Evolutionary conservation across 441 rosid genomes (phyloP).

Genomic region (Capsella rubella): DNA sequence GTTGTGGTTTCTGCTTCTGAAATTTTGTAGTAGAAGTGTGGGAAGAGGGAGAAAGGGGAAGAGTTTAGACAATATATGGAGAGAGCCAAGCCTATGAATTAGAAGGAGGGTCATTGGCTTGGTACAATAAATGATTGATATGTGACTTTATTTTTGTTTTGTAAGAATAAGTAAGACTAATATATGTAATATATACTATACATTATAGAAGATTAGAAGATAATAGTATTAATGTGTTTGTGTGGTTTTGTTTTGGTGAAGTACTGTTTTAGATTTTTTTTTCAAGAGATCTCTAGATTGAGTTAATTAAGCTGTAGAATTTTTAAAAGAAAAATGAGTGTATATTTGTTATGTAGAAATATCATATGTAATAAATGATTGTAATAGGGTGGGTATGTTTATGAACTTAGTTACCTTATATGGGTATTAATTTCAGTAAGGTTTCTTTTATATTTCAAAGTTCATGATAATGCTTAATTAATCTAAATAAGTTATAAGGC

Average conservation of each 20-base stretch:
- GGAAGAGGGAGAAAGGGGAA: constrained; percentile 31
- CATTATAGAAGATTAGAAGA: constrained; percentile 3
- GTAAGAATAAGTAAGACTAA: constrained; percentile 27
- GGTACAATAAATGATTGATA: constrained; percentile 36
- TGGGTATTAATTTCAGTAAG: not conserved
- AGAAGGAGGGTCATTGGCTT: constrained; percentile 34
- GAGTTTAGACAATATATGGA: constrained; percentile 40
- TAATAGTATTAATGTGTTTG: not conserved
- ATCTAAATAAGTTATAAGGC: not conserved
- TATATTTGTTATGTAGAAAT: not conserved
- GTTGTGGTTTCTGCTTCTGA: constrained; percentile 21
- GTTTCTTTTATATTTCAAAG: not conserved
- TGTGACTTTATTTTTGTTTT: constrained; percentile 33
- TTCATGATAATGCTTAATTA: not conserved
- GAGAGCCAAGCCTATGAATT: constrained; percentile 28
- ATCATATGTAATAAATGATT: not conserved
- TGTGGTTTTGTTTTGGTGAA: constrained; percentile 18
- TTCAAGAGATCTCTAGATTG: constrained; percentile 6
- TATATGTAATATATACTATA: not conserved
- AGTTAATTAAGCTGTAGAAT: not conserved
- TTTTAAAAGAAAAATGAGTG: not conserved
- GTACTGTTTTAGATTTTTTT: not conserved
- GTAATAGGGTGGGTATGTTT: not conserved
- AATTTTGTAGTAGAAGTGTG: constrained; percentile 21
- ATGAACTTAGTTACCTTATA: constrained; percentile 1